These are phyloP conservation scores for Penicillium sp. DNA, from an alignment of 2,329 filamentous ascomycete species.

Conservation along the genomic window DNA sequence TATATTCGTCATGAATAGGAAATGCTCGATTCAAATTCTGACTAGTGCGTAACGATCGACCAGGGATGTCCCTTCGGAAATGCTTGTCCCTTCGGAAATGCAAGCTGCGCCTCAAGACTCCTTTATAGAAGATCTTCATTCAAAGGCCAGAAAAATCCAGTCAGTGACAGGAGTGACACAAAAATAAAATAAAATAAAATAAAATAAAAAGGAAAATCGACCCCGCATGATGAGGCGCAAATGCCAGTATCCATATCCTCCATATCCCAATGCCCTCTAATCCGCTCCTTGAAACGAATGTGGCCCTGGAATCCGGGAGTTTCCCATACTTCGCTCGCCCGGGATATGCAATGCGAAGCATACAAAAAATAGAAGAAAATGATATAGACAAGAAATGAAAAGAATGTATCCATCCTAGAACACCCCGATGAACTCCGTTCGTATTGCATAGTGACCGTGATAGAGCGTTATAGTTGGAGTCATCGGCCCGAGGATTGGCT, in stretches of 20 bases:
- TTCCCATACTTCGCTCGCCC: neutral
- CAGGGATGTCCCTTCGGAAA: constrained; percentile 6
- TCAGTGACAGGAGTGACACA: neutral
- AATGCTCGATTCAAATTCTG: neutral
- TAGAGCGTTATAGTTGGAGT: neutral
- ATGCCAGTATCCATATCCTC: neutral
- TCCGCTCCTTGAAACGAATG: neutral
- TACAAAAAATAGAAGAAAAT: neutral
- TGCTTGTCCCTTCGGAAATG: constrained; percentile 8
- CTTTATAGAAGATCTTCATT: constrained; percentile 6
- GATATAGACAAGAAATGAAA: constrained; percentile 1
- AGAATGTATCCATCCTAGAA: neutral
- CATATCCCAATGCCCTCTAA: neutral
- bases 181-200: too few species aligned
- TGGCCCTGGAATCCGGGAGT: neutral
- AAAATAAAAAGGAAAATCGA: neutral
- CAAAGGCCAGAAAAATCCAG: neutral
- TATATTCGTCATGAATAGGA: neutral
- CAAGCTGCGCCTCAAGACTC: constrained; percentile 3
- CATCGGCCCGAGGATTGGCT: neutral
- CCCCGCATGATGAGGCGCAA: neutral
- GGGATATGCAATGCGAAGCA: neutral
- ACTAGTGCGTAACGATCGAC: constrained; percentile 2
- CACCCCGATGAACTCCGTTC: neutral
- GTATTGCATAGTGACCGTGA: neutral